Percentiles rank a stretch among this genome's conserved stretches.
phyloP scores from a whole-genome alignment of 768 basidiomycete genomes.

The Termitomyces sp. region DNA sequence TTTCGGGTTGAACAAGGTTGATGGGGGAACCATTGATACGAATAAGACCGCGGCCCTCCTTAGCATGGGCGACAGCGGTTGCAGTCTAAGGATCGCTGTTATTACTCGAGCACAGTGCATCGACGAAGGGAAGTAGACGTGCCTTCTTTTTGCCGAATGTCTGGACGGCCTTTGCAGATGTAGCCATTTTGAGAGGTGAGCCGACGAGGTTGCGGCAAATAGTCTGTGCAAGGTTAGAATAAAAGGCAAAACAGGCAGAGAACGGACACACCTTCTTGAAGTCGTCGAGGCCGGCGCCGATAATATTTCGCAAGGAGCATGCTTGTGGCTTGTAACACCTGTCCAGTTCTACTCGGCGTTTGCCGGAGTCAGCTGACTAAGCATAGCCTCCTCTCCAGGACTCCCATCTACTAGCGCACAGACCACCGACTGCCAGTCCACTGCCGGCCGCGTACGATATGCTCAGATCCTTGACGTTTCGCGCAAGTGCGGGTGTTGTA shows the following conservation, averaged over 20 bases:
- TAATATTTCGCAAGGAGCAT: slow-evolving; percentile 23
- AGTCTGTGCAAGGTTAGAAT: not conserved
- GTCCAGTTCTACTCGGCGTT: slow-evolving; percentile 28
- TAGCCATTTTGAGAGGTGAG: slow-evolving; percentile 52
- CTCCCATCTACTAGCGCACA: slow-evolving; percentile 7
- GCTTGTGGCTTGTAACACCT: slow-evolving; percentile 37
- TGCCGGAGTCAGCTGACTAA: slow-evolving; percentile 31
- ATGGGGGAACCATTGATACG: slow-evolving; percentile 97
- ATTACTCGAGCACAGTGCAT: slow-evolving; percentile 9
- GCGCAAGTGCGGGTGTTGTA: slow-evolving; percentile 2
- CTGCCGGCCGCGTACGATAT: not conserved
- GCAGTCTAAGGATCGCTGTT: slow-evolving; percentile 60
- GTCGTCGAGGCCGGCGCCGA: slow-evolving; percentile 38
- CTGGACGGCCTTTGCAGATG: slow-evolving; percentile 87
- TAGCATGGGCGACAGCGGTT: slow-evolving; percentile 95
- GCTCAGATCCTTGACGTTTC: slow-evolving; percentile 2
- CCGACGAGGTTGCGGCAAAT: slow-evolving; percentile 19
- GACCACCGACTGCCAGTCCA: slow-evolving; percentile 2
- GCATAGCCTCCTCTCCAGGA: slow-evolving; percentile 15
- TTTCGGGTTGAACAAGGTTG: slow-evolving; percentile 90
- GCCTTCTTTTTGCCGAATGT: slow-evolving; percentile 99
- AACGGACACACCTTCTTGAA: slow-evolving; percentile 33
- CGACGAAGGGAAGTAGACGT: slow-evolving; percentile 20
- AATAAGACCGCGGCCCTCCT: slow-evolving; percentile 93
- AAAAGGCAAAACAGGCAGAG: not conserved